phyloP scores from a whole-genome alignment of 768 basidiomycete species.

The Mycena floridula region DNA sequence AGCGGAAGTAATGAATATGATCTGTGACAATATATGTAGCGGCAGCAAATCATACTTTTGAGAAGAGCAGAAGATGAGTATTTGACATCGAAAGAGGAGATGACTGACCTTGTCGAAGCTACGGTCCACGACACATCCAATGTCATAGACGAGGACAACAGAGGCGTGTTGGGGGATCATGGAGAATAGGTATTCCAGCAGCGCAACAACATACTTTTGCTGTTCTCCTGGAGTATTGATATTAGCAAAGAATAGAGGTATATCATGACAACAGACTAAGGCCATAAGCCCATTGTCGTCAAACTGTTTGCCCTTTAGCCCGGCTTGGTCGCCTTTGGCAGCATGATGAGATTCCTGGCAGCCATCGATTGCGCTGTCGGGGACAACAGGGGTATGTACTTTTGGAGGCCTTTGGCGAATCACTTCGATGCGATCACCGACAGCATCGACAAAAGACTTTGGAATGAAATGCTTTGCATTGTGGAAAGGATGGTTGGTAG shows the following conservation, averaged over 20 bases:
- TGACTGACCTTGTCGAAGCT: neutral
- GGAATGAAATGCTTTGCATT: constrained; percentile 13
- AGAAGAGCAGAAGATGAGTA: too few relatives aligned
- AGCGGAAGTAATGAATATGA: constrained; percentile 9
- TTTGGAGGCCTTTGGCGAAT: neutral
- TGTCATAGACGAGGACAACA: neutral
- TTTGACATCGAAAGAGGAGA: constrained; percentile 11
- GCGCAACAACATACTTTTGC: neutral
- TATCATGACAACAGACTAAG: constrained; percentile 9
- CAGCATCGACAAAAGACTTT: constrained; percentile 11
- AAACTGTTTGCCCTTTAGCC: constrained; percentile 14
- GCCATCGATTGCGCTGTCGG: constrained; percentile 14
- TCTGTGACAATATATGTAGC: constrained; percentile 2
- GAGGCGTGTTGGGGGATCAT: neutral
- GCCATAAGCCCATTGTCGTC: constrained; percentile 21
- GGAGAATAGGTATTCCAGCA: neutral
- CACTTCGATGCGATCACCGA: constrained; percentile 4
- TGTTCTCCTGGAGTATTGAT: constrained; percentile 18
- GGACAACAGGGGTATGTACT: constrained; percentile 6
- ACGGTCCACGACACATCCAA: neutral
- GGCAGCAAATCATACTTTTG: constrained; percentile 10
- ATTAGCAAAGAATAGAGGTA: constrained; percentile 17
- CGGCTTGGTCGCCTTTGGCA: constrained; percentile 15
- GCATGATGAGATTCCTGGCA: constrained; percentile 16
- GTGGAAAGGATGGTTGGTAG: constrained; percentile 12